phyloP scores from a whole-genome alignment of 2,329 filamentous ascomycete species.

The Fusarium coffeatum region DNA sequence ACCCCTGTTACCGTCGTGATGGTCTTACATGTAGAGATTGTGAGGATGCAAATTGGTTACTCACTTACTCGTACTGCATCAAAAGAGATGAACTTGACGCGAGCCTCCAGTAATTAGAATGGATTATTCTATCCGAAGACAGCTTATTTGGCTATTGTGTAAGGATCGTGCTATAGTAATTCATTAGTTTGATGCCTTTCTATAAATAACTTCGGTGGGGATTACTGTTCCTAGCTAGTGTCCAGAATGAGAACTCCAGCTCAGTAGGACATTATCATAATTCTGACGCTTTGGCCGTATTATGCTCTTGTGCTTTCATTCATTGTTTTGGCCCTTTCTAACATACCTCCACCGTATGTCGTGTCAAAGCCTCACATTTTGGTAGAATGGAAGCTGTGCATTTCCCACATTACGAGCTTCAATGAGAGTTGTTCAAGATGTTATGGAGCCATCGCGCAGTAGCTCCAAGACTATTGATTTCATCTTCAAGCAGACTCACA shows the following conservation, averaged over 20 bases:
- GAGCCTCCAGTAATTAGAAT: not conserved
- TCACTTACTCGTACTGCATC: not conserved
- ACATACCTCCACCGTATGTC: not conserved
- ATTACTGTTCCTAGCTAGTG: not conserved
- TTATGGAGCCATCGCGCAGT: not conserved
- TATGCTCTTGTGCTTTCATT: not conserved
- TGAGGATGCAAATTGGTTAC: not conserved
- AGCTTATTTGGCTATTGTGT: not conserved
- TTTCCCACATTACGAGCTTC: not conserved
- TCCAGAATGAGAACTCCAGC: not conserved
- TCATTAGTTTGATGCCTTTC: not conserved
- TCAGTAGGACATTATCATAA: not conserved
- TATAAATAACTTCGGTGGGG: not conserved
- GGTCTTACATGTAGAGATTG: not conserved
- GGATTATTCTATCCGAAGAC: not conserved
- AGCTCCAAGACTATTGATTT: conserved; percentile 6
- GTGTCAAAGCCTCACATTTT: not conserved
- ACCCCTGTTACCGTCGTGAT: not conserved
- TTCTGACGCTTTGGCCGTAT: not conserved
- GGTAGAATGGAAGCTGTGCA: not conserved
- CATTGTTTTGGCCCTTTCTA: not conserved
- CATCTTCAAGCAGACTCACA: not conserved
- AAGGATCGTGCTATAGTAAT: too few relatives aligned
- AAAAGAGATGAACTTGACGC: not conserved
- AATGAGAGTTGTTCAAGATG: not conserved